These are phyloP conservation scores for Sicyos edulis DNA, from an alignment of 306 rosid genomes.

Conservation along the genomic window DNA sequence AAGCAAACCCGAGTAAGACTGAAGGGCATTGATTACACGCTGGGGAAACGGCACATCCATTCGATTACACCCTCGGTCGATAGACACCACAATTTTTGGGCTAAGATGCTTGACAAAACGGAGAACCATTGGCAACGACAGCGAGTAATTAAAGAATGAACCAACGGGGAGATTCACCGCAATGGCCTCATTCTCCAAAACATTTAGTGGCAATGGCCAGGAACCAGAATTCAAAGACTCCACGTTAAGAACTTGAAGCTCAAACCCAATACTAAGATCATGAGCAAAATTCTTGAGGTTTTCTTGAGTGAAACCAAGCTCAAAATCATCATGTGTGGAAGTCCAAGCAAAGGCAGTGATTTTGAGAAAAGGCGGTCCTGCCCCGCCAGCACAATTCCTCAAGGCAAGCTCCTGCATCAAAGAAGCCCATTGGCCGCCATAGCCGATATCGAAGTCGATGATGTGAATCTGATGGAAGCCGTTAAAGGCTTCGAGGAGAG, in stretches of 20 bases:
- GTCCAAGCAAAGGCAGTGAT: slow-evolving; percentile 71
- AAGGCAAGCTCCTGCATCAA: slow-evolving; percentile 79
- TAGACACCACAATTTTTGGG: slow-evolving; percentile 68
- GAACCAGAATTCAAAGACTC: slow-evolving; percentile 53
- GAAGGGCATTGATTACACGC: slow-evolving; percentile 48
- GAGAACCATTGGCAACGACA: slow-evolving; percentile 47
- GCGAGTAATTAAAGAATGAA: slow-evolving; percentile 39
- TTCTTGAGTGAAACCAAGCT: slow-evolving; percentile 70
- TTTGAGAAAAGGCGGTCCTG: slow-evolving; percentile 43
- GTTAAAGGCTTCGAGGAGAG: slow-evolving; percentile 70
- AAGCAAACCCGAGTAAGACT: slow-evolving; percentile 46
- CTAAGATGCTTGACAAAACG: slow-evolving; percentile 64
- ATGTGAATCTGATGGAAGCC: slow-evolving; percentile 58
- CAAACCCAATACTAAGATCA: slow-evolving; percentile 60
- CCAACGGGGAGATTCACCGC: slow-evolving; percentile 65
- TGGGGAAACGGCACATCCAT: slow-evolving; percentile 54
- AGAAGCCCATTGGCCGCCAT: slow-evolving; percentile 95
- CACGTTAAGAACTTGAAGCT: slow-evolving; percentile 50
- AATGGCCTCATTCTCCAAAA: slow-evolving; percentile 50
- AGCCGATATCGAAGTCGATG: slow-evolving; percentile 79
- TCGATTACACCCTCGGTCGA: slow-evolving; percentile 58
- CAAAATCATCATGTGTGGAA: slow-evolving; percentile 49
- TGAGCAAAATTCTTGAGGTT: slow-evolving; percentile 63
- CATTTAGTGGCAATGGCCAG: slow-evolving; percentile 51
- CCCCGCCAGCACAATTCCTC: slow-evolving; percentile 38